Percentiles rank a stretch among this genome's conserved stretches.
These are phyloP conservation scores for Skeletonema potamos DNA, from an alignment of 108 stramenopile species.

Conservation along the genomic window DNA sequence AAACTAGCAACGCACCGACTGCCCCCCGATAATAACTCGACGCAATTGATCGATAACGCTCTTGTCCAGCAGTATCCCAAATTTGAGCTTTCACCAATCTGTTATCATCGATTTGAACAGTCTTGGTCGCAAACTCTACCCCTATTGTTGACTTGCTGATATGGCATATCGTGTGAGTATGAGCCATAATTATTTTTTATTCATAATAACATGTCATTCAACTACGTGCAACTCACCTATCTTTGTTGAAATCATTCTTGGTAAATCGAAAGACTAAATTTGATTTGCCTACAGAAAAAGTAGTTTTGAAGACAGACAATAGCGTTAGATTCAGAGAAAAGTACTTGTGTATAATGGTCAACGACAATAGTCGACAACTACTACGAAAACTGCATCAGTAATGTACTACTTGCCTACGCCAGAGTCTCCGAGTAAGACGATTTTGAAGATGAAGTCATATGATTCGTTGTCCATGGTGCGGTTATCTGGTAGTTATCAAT, in stretches of 20 bases:
- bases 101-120: constrained; percentile 63
- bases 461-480: constrained; percentile 5
- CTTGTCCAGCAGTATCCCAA: constrained; percentile 94
- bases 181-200: neutral
- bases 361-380: no score
- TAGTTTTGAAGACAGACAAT: neutral
- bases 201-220: neutral
- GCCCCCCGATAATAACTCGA: constrained; percentile 92
- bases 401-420: constrained; percentile 77
- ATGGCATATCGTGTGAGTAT: neutral
- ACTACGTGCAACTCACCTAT: constrained; percentile 5
- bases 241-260: constrained; percentile 70
- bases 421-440: constrained; percentile 93
- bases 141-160: constrained; percentile 66
- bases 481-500: neutral
- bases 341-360: neutral
- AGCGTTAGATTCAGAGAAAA: neutral
- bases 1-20: constrained; percentile 90
- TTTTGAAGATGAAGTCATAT: constrained; percentile 79
- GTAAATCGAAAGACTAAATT: constrained; percentile 66
- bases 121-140: constrained; percentile 70
- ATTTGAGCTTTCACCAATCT: constrained; percentile 90
- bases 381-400: no score
- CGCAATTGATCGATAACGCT: constrained; percentile 86
- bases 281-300: constrained; percentile 50